Base-by-base conservation (phyloP, 2,329 filamentous ascomycete genomes). In the Chrysoporthe austroafricana region DNA sequence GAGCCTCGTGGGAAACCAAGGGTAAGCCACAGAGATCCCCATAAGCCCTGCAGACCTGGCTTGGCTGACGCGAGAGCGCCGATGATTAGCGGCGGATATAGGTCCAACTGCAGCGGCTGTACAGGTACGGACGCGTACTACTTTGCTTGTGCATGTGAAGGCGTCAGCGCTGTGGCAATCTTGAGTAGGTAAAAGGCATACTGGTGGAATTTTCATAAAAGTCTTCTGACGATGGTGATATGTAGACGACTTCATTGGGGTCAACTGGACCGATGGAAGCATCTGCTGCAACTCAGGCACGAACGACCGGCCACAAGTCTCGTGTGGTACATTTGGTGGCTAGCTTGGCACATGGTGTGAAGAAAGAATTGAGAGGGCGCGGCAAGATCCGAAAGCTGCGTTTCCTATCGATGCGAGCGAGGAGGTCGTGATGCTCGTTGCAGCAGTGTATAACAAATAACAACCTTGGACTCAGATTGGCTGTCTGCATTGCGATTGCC, bases 241-340 rank as follows among this genome's bases (percentile, higher is more conserved):
- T 34, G 16, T 18, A 64, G 62, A 64, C 21, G 32, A 58, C 14
- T 34, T 64, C 26, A 69, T 69, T 21, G 68, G 68, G 9, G 65
- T 69, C 14, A 61, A 67, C n/a, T 36, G 32, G 43, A 63, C 63
- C 50, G 61, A 64, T 32, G 65, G 65, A 7, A 64, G 21, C 13
- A 62, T 69, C 36, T 69, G 68, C 56, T 67, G 68, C 62, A 64
- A 67, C 36, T 62, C 65, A 11, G 65, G 65, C 21, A 67, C 62
- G 4, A 42, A 39, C 14, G 43, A 64, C 32, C 9, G 9, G 3
- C 67, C 67, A 7, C 61, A 58, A 4, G 65, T 67, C 34, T 54
- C 34, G 16, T 69, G 68, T 46, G 67, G 64, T 50, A 61, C 34
- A 16, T 66, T 43, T 63, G 58, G 63, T 46, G 44, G 32, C 14